Base-by-base conservation (phyloP, 768 basidiomycete species). In the Psilocybe cyanescens region DNA sequence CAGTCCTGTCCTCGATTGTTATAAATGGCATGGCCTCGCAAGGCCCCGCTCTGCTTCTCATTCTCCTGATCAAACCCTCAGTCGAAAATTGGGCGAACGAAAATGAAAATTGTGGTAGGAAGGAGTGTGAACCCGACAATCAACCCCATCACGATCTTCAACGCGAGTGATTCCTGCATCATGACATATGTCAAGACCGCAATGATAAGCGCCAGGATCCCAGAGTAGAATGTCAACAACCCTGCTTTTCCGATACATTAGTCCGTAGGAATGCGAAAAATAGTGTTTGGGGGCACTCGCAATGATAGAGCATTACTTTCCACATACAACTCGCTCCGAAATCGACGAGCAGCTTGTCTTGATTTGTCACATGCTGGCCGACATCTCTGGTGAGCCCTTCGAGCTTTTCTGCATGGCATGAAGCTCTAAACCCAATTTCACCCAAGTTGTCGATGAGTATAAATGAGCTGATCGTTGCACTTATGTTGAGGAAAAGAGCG, bases 391-490 rank as follows among this genome's bases (percentile, higher is more conserved):
- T 37, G 1, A 24, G 8, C 3, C 17, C 29, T 11, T 30, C 45
- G 0, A 24, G 33, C 24, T 17, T 39, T 7, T 58, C 29, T 8
- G 24, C 6, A 19, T 37, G 50, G 55, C 35, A 49, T 29, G 60
- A 47, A 1, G 67, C 60, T 37, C 37, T 49, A 39, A 63, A 60
- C 1, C 46, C 60, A 12, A 69, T 37, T 53, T 65, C 66, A 16
- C 65, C 68, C 1, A 69, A 63, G 24, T 57, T 65, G 37, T 69
- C 68, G 3, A 65, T 69, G 30, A 70, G 59, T 3, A 70, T 51
- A 44, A 70, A 67, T 1, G 68, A 66, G 6, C 64, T 60, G 19
- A 70, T 67, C 5, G 68, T 65, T 9, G 68, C 68, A 30, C 65
- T 64, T 24, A 67, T 61, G 48, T 70, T 70, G n/a, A 69, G 39